Base-by-base conservation (phyloP, 768 basidiomycete species). In the Boletus patriciae region DNA sequence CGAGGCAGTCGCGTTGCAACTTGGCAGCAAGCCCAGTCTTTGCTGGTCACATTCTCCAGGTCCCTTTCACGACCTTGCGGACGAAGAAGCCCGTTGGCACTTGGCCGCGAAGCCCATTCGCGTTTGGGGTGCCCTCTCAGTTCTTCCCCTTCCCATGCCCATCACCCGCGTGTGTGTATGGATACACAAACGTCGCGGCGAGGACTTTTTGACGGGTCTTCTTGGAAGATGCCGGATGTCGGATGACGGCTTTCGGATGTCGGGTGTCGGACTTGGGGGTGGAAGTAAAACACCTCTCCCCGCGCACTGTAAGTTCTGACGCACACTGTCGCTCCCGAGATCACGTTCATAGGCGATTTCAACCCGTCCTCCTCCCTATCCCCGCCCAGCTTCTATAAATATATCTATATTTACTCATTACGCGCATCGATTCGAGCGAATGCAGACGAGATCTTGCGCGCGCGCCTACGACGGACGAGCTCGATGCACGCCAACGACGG, bases 1-100 rank as follows among this genome's bases (percentile, higher is more conserved):
- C 72, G 70, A 71, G 70, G 70, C 62, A 63, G 58, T 66, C 66
- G 62, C 68, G 62, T 71, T 73, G 70, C 62, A 63, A 31, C 31
- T 31, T 31, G 31, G 31, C 54, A 11, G 31, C 54, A 11, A 38
- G 50, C 47, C 56, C 43, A 21, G 56, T 54, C 31, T 50, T 60
- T 55, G 42, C 52, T 40, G 37, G 33, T 66, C 66, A 65, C 63
- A 50, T 50, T 56, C 55, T 68, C 53, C 29, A 50, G 11, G 27
- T 31, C 44, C 34, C 34, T 48, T 47, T 60, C 62, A 58, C 59
- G 33, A 57, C 55, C 50, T 60, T 37, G 51, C 53, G 61, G 63
- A 51, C 49, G 50, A 29, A 49, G 46, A 66, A 46, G 23, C 37
- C 55, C n/a, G 44, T n/a, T 52, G 46, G 42, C 56, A 41, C 52